Percentiles rank a stretch among this genome's conserved stretches.
Conservation (phyloP, 441 rosid species). For the Pelargonium cotyledonis region DNA sequence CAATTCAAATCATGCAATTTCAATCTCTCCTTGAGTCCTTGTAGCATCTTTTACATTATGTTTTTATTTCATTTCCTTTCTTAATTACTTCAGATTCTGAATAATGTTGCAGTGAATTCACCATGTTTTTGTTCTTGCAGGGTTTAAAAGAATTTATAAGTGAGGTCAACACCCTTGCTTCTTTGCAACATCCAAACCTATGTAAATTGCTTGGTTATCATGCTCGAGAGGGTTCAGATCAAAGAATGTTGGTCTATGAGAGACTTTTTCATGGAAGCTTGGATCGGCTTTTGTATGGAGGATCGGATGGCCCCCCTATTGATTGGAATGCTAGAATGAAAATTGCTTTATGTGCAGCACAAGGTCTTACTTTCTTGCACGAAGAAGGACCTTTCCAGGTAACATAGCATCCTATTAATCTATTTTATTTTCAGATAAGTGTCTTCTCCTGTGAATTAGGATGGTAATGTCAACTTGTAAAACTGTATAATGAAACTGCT, state of each 20-base stretch:
- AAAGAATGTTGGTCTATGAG: conserved; percentile 80
- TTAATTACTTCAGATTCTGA: neutral
- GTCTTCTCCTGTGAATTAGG: too few relatives aligned
- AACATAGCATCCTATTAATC: neutral
- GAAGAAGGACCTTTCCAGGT: conserved; percentile 99
- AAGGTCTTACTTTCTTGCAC: conserved; percentile 85
- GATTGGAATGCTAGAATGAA: conserved; percentile 97
- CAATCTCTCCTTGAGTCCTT: too few relatives aligned
- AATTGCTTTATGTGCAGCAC: conserved; percentile 86
- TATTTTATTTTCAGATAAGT: too few relatives aligned
- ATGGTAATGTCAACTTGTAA: neutral
- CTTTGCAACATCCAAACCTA: conserved; percentile 85
- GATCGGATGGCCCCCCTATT: conserved; percentile 86
- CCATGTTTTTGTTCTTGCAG: conserved; percentile 31
- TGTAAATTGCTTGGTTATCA: conserved; percentile 86
- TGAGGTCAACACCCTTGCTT: conserved; percentile 78
- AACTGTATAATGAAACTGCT: neutral
- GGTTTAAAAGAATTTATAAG: conserved; percentile 64
- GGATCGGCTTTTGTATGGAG: conserved; percentile 76
- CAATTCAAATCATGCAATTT: neutral
- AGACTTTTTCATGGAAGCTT: conserved; percentile 87
- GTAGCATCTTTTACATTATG: too few relatives aligned
- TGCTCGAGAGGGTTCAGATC: conserved; percentile 76
- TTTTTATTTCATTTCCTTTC: too few relatives aligned
- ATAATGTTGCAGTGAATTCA: neutral